Percentiles rank a stretch among this genome's conserved stretches.
These are phyloP conservation scores for Kodamaea kaohsiungensis DNA, from an alignment of 805 yeast species.

Conservation along the genomic window DNA sequence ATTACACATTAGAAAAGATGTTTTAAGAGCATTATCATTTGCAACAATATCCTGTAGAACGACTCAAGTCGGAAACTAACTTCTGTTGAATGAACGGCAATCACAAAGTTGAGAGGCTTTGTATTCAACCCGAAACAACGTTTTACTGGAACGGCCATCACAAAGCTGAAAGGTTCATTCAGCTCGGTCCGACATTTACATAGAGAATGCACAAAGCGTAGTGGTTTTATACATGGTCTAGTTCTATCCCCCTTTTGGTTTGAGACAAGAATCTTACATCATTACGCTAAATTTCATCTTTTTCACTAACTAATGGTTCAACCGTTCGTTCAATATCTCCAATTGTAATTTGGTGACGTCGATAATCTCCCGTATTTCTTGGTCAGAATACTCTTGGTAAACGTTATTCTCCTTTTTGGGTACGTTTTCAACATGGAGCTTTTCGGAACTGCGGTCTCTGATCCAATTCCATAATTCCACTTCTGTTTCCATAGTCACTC, in stretches of 20 bases:
- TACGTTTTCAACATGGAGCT: constrained; percentile 12
- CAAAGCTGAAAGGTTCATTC: neutral
- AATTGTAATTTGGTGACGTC: constrained; percentile 45
- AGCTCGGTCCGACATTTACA: neutral
- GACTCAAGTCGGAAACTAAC: neutral
- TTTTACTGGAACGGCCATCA: neutral
- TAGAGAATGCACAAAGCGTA: neutral
- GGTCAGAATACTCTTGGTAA: constrained; percentile 27
- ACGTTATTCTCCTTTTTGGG: constrained; percentile 7
- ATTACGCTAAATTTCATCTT: neutral
- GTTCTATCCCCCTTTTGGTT: neutral
- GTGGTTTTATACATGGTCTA: neutral
- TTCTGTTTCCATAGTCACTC: constrained; percentile 49
- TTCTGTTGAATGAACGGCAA: neutral
- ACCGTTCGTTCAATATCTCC: constrained; percentile 27
- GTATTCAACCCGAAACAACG: neutral
- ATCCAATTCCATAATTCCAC: constrained; percentile 76
- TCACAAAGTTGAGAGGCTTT: neutral
- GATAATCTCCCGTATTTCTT: constrained; percentile 50
- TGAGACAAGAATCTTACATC: neutral
- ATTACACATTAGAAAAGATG: too few relatives aligned
- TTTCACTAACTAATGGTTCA: neutral
- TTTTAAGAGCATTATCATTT: neutral
- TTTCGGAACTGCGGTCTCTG: constrained; percentile 30
- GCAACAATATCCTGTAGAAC: neutral